Conservation (phyloP, 2,329 filamentous ascomycete species). For the Verticillium zaregamsianum region DNA sequence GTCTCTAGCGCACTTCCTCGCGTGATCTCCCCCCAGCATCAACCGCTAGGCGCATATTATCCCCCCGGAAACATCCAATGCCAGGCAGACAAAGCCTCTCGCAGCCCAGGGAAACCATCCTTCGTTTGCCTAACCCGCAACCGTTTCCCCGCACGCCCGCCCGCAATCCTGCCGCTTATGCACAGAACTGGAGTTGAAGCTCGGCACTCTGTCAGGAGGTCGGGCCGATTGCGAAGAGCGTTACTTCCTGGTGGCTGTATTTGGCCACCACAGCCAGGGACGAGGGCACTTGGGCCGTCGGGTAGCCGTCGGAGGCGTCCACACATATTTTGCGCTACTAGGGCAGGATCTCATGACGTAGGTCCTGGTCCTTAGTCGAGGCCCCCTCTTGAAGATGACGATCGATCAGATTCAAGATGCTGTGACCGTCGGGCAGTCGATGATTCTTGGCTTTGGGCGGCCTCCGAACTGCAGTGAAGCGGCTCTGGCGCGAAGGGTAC, state of each 20-base stretch:
- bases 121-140: background rate
- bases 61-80: background rate
- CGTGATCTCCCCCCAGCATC: background rate
- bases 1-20: background rate
- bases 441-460: background rate
- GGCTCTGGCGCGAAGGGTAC: background rate
- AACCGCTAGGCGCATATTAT: background rate
- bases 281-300: background rate
- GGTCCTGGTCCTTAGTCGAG: background rate
- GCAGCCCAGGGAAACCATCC: background rate
- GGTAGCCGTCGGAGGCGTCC: conserved; percentile 3
- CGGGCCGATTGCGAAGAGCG: conserved; percentile 8
- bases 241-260: background rate
- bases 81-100: background rate
- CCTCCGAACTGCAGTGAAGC: background rate
- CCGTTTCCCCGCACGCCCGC: conserved; percentile 3
- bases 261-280: background rate
- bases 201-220: conserved; percentile 10
- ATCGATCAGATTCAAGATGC: background rate
- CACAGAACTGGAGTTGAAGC: conserved; percentile 6
- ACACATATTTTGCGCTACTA: background rate
- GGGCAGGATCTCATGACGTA: background rate
- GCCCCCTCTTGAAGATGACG: background rate
- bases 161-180: conserved; percentile 9
- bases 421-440: background rate